Evolutionary conservation across 345 rosid species (phyloP), one percentile per base, ranked within the genome.

Genomic region (Lepidium africanum): DNA sequence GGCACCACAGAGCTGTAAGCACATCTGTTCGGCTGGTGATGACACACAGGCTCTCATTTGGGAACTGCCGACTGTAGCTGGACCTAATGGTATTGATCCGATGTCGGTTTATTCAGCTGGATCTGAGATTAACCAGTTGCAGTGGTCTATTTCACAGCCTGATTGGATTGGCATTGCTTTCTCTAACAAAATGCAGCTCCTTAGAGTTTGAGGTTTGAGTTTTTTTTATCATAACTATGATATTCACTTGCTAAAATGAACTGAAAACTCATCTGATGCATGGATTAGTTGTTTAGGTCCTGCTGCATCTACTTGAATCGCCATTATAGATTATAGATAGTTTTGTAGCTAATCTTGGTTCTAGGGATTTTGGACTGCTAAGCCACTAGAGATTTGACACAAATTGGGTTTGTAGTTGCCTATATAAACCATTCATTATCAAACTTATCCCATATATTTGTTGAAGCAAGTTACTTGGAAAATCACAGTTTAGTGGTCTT

Each of bases 121-220:
- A 17, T 83, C 86, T 6, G 99, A 94, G 77, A 89, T 94, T 25
- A 94, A 91, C 40, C 97, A 94, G 85, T 77, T 94, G 69, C 96
- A 88, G 79, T 94, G 99, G 99, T 89, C 95, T 9, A 73, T 85
- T 1, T 78, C 95, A 0, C 81, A 71, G 72, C 96, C 97, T 42
- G 96, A 94, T 75, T 91, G 99, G 99, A 87, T 94, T 74, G 88
- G 92, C 5, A 76, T 94, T 61, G 94, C 95, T 0, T 94, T 89
- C 57, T 70, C 91, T 2, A 86, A 83, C 73, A 91, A 91, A 80
- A 70, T 91, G 96, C 97, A 91, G 86, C 86, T 94, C 19, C 77
- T 94, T 77, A 91, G 81, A 82, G 95, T 94, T 72, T 93, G 85
- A 92, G 83, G 77, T 72, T 30, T 14, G 76, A 13, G 32, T 6